phyloP scores from a whole-genome alignment of 2,329 filamentous ascomycete genomes.

The Fusarium newnesense region DNA sequence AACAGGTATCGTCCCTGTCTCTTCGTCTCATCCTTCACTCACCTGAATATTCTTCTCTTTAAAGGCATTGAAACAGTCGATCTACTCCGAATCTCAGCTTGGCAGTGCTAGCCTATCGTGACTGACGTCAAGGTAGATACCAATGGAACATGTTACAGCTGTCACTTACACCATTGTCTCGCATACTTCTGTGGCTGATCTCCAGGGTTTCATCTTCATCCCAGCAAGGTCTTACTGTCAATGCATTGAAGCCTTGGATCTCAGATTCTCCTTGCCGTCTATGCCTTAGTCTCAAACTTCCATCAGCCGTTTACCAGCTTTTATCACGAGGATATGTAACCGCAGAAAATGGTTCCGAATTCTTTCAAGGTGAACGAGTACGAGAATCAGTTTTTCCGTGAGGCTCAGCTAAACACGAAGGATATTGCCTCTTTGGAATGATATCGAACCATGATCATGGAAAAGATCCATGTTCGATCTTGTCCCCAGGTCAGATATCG shows the following conservation, averaged over 20 bases:
- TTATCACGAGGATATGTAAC: slow-evolving; percentile 3
- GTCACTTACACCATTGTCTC: slow-evolving; percentile 30
- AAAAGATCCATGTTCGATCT: slow-evolving; percentile 35
- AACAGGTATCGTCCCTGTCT: slow-evolving; percentile 22
- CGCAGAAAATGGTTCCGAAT: slow-evolving; percentile 1
- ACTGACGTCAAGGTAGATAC: slow-evolving; percentile 10
- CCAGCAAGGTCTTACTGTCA: slow-evolving; percentile 26
- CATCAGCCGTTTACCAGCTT: slow-evolving; percentile 2
- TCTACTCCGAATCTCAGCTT: not conserved
- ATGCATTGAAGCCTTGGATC: slow-evolving; percentile 22
- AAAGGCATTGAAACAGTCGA: slow-evolving; percentile 23
- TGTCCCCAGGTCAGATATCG: slow-evolving; percentile 28
- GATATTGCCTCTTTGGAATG: slow-evolving; percentile 16
- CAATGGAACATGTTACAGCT: slow-evolving; percentile 13
- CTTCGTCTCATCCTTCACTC: slow-evolving; percentile 35
- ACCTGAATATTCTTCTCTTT: slow-evolving; percentile 11
- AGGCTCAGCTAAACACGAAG: not conserved
- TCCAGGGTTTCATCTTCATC: slow-evolving; percentile 39
- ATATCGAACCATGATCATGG: slow-evolving; percentile 38
- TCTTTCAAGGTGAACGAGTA: not conserved
- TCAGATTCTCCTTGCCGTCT: slow-evolving; percentile 24
- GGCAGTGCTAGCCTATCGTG: slow-evolving; percentile 2
- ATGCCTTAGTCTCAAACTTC: slow-evolving; percentile 2
- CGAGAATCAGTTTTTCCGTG: slow-evolving; percentile 2
- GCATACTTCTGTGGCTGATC: slow-evolving; percentile 28